A percentile compares a stretch with the other conserved stretches of the same genome.
Conservation (phyloP, 2,329 filamentous ascomycete species). For the Claviceps fusiformis region DNA sequence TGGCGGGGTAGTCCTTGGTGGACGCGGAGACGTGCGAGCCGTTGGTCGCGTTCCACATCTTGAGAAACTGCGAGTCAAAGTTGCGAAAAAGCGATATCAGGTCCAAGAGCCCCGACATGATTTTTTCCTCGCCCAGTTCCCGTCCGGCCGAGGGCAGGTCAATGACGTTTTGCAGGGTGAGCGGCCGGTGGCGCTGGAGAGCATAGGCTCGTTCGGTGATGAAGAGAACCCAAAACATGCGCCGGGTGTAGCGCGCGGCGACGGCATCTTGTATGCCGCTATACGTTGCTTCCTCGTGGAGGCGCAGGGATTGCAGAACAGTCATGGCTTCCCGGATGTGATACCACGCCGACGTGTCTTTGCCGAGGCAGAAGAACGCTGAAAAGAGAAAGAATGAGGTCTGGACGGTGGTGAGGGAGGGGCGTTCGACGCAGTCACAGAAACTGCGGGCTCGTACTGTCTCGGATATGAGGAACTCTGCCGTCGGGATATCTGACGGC, state of each 20-base stretch:
- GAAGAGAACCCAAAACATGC: constrained; percentile 18
- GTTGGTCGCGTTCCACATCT: constrained; percentile 13
- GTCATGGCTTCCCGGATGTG: constrained; percentile 19
- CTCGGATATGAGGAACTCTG: constrained; percentile 16
- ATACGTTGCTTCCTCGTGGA: constrained; percentile 18
- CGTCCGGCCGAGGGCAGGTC: constrained; percentile 11
- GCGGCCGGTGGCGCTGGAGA: constrained; percentile 16
- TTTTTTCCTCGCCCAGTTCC: constrained; percentile 12
- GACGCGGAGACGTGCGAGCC: neutral
- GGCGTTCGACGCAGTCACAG: constrained; percentile 14
- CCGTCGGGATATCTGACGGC: constrained; percentile 2
- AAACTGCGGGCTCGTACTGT: constrained; percentile 12
- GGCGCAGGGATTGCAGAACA: constrained; percentile 13
- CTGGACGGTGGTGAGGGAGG: constrained; percentile 14
- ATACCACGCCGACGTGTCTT: constrained; percentile 21
- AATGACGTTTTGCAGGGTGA: constrained; percentile 14
- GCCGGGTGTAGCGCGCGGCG: constrained; percentile 10
- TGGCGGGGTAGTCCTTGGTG: constrained; percentile 1
- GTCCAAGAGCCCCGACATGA: constrained; percentile 18
- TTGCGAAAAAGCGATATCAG: constrained; percentile 15
- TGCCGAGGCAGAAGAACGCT: constrained; percentile 16
- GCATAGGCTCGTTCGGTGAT: constrained; percentile 20
- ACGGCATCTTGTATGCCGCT: neutral
- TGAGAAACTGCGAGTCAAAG: constrained; percentile 16
- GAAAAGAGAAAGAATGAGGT: constrained; percentile 22